phyloP scores from a whole-genome alignment of 176 grass and related monocot genomes.

The Avena eriantha region DNA sequence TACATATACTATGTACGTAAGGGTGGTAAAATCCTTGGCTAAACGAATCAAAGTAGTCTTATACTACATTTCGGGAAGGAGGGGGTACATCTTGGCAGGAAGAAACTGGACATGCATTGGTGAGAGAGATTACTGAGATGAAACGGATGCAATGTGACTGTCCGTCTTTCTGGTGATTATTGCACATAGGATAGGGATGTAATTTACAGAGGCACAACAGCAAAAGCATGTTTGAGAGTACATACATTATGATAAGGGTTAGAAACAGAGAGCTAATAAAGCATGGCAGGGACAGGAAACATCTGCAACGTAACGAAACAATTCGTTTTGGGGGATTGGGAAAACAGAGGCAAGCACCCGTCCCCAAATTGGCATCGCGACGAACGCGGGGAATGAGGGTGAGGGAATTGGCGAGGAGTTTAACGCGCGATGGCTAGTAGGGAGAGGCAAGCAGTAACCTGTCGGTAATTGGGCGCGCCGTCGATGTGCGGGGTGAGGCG shows the following conservation, averaged over 20 bases:
- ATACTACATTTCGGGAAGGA: not conserved
- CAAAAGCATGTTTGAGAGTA: not conserved
- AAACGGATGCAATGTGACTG: not conserved
- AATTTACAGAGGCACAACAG: not conserved
- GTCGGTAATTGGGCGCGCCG: slow-evolving; percentile 94
- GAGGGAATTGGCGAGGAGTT: not conserved
- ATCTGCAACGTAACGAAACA: not conserved
- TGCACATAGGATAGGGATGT: not conserved
- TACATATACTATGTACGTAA: not conserved
- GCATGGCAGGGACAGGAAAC: not conserved
- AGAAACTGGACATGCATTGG: not conserved
- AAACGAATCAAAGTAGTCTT: not conserved
- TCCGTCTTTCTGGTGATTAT: not conserved
- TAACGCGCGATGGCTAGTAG: too few species aligned
- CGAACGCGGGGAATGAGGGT: not conserved
- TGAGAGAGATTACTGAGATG: not conserved
- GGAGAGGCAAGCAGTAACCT: slow-evolving; percentile 47
- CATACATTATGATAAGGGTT: not conserved
- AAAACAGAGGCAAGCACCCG: not conserved
- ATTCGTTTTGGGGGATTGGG: not conserved
- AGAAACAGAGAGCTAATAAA: not conserved
- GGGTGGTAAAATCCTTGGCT: not conserved
- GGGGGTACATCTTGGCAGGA: not conserved
- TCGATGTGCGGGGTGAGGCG: slow-evolving; percentile 88
- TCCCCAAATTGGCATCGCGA: not conserved